Evolutionary conservation across 176 grass and related monocot genomes (phyloP).

Genomic region (Rhynchospora breviuscula): DNA sequence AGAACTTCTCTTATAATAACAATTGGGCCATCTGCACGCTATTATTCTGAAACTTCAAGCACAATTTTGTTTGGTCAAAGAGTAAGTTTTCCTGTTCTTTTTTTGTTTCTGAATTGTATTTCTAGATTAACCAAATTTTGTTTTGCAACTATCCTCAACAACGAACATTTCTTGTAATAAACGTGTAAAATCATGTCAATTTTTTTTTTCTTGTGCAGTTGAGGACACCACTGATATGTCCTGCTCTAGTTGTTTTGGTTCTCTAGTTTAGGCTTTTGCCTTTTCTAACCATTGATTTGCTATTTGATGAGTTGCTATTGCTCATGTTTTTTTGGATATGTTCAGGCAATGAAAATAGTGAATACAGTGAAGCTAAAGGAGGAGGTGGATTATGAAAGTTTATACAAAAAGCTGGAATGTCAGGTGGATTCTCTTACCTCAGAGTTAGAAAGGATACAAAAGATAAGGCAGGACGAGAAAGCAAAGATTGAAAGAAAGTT

Average conservation of each 20-base stretch:
- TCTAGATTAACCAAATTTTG: background rate
- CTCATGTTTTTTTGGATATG: slow-evolving; percentile 25
- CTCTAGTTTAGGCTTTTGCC: background rate
- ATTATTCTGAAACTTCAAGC: slow-evolving; percentile 97
- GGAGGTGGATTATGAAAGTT: slow-evolving; percentile 87
- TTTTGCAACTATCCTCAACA: background rate
- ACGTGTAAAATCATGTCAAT: slow-evolving; percentile 9
- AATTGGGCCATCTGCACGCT: slow-evolving; percentile 70
- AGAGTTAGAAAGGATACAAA: slow-evolving; percentile 88
- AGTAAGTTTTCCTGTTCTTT: slow-evolving; percentile 45
- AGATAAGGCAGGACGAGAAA: slow-evolving; percentile 60
- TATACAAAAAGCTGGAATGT: slow-evolving; percentile 71
- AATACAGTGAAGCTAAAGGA: slow-evolving; percentile 84
- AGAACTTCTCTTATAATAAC: slow-evolving; percentile 93
- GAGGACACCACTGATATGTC: background rate
- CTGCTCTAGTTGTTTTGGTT: background rate
- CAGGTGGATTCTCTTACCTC: slow-evolving; percentile 87
- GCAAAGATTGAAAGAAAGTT: slow-evolving; percentile 52
- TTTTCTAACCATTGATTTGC: background rate
- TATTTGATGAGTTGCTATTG: background rate
- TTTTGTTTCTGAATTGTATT: slow-evolving; percentile 4
- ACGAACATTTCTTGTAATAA: background rate
- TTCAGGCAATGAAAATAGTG: slow-evolving; percentile 97
- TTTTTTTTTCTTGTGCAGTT: slow-evolving; percentile 13
- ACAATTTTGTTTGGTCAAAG: slow-evolving; percentile 92